Percentiles rank a stretch among this genome's conserved stretches.
These are phyloP conservation scores for Cystofilobasidium ferigula DNA, from an alignment of 768 basidiomycete species.

Conservation along the genomic window DNA sequence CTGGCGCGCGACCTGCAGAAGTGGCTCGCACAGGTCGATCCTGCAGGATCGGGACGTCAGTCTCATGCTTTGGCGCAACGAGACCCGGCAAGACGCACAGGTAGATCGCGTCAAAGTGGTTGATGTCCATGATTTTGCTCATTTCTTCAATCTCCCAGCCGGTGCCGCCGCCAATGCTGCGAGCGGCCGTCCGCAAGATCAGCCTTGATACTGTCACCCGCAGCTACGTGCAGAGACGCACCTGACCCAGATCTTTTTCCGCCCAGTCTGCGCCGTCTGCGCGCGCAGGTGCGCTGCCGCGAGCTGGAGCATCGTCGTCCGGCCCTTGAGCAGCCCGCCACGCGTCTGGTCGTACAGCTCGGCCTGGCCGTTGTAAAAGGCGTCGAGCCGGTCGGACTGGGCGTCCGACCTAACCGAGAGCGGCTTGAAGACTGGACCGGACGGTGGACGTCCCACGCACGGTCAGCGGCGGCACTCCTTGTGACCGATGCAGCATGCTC, in stretches of 20 bases:
- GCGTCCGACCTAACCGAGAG: conserved; percentile 17
- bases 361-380: conserved; percentile 59
- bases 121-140: conserved; percentile 49
- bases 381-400: conserved; percentile 37
- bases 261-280: conserved; percentile 32
- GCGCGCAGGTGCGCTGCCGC: conserved; percentile 52
- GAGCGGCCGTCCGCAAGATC: too few species aligned
- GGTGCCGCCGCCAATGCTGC: conserved; percentile 68
- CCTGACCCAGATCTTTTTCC: conserved; percentile 44
- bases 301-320: conserved; percentile 62
- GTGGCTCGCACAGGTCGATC: conserved; percentile 60
- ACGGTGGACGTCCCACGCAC: neutral
- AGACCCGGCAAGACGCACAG: conserved; percentile 32
- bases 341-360: conserved; percentile 63
- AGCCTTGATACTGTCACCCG: too few species aligned
- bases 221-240: too few species aligned
- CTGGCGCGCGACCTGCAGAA: conserved; percentile 59
- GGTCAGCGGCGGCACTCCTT: too few species aligned
- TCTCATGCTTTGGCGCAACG: neutral
- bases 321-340: conserved; percentile 51
- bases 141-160: conserved; percentile 61
- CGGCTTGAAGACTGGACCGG: conserved; percentile 20
- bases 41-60: neutral
- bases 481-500: too few species aligned
- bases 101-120: conserved; percentile 57